Conservation (phyloP, 805 yeast genomes). For the Priceomyces melissophilus region DNA sequence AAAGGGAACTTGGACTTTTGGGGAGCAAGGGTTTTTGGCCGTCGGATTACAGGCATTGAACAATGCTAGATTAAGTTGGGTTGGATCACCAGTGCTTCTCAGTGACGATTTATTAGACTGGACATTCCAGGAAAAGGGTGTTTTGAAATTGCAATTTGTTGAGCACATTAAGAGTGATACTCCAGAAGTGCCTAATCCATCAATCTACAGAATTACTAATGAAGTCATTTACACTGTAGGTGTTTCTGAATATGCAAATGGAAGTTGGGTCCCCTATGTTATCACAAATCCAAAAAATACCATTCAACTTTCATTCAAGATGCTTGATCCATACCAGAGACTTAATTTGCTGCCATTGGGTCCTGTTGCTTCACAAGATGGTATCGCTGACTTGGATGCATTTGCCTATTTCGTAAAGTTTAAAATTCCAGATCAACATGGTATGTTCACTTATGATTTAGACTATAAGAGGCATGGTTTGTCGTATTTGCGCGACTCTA, state of each 20-base stretch:
- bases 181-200: slow-evolving; percentile 37
- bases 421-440: slow-evolving; percentile 91
- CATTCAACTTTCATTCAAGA: slow-evolving; percentile 76
- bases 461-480: slow-evolving; percentile 78
- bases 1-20: slow-evolving; percentile 68
- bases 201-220: slow-evolving; percentile 73
- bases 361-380: slow-evolving; percentile 28
- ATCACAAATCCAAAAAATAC: slow-evolving; percentile 42
- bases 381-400: slow-evolving; percentile 43
- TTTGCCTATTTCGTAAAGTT: slow-evolving; percentile 52
- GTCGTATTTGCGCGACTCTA: slow-evolving; percentile 60
- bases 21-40: slow-evolving; percentile 71
- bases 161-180: slow-evolving; percentile 51
- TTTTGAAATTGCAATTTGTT: slow-evolving; percentile 53
- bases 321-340: slow-evolving; percentile 96
- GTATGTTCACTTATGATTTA: slow-evolving; percentile 83
- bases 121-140: slow-evolving; percentile 69
- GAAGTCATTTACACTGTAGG: slow-evolving; percentile 54
- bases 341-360: slow-evolving; percentile 51
- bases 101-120: slow-evolving; percentile 43
- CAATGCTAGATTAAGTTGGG: slow-evolving; percentile 78
- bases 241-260: slow-evolving; percentile 42
- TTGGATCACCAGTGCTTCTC: slow-evolving; percentile 65
- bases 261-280: slow-evolving; percentile 66
- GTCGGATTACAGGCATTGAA: slow-evolving; percentile 77